phyloP scores from a whole-genome alignment of 2,329 filamentous ascomycete genomes.

The Hypocreales sp. region DNA sequence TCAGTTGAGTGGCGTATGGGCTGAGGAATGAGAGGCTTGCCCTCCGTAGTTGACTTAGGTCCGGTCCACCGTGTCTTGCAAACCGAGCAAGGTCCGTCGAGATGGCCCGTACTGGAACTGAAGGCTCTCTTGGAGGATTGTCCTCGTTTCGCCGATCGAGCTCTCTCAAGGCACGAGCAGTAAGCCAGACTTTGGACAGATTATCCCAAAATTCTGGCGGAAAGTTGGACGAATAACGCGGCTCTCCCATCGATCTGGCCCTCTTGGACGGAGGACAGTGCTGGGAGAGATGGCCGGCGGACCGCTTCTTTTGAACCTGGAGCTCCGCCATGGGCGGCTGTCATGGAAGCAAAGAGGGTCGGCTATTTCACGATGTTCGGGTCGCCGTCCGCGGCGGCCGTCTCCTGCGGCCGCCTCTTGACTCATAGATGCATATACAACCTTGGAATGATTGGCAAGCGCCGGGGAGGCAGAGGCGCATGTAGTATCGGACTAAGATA shows the following conservation, averaged over 20 bases:
- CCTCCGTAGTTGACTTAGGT: background rate
- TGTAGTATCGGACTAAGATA: too few relatives aligned
- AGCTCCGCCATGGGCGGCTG: too few relatives aligned
- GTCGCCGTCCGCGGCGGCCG: too few relatives aligned
- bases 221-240: slow-evolving; percentile 5
- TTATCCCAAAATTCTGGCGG: slow-evolving; percentile 13
- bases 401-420: too few relatives aligned
- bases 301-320: slow-evolving; percentile 1
- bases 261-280: background rate
- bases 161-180: slow-evolving; percentile 11
- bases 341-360: too few relatives aligned
- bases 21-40: background rate
- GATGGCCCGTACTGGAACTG: background rate
- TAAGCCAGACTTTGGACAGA: slow-evolving; percentile 12
- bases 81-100: background rate
- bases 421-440: too few relatives aligned
- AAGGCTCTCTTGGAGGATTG: background rate
- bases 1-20: background rate
- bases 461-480: too few relatives aligned
- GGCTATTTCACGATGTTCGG: too few relatives aligned
- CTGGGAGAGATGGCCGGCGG: slow-evolving; percentile 1
- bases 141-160: slow-evolving; percentile 9
- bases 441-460: too few relatives aligned
- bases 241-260: background rate
- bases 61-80: too few relatives aligned